Percentiles rank a stretch among this genome's conserved stretches.
phyloP scores from a whole-genome alignment of 2,329 filamentous ascomycete genomes.

The Pezicula carpinea region DNA sequence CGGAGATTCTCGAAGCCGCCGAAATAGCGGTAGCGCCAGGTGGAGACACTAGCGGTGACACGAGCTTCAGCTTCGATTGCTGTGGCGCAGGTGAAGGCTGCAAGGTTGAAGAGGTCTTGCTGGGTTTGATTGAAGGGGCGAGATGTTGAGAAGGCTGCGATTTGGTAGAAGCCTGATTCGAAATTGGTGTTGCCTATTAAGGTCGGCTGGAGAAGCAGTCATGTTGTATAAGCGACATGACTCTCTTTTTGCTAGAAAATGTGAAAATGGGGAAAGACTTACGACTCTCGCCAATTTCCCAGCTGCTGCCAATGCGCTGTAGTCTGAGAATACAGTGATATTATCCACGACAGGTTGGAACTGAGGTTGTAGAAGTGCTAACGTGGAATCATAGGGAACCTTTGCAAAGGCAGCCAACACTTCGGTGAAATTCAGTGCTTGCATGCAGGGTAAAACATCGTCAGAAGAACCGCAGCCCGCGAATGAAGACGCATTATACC shows the following conservation, averaged over 20 bases:
- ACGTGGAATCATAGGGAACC: slow-evolving; percentile 4
- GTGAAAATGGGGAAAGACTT: not conserved
- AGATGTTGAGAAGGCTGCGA: slow-evolving; percentile 6
- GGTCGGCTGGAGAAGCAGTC: slow-evolving; percentile 3
- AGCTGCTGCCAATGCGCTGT: slow-evolving; percentile 4
- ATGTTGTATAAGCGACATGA: no score
- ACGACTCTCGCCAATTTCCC: slow-evolving; percentile 14
- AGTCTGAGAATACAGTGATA: slow-evolving; percentile 10
- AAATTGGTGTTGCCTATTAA: slow-evolving; percentile 21
- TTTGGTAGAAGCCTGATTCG: slow-evolving; percentile 21
- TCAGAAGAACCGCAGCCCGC: slow-evolving; percentile 15
- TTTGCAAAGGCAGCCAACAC: slow-evolving; percentile 10
- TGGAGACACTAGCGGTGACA: slow-evolving; percentile 16
- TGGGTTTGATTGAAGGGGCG: slow-evolving; percentile 4
- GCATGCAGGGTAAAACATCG: slow-evolving; percentile 11
- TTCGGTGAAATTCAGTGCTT: slow-evolving; percentile 5
- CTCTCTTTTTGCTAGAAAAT: not conserved
- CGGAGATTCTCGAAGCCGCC: slow-evolving; percentile 26
- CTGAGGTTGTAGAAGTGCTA: slow-evolving; percentile 7
- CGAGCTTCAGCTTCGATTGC: slow-evolving; percentile 14
- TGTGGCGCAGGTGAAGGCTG: slow-evolving; percentile 26
- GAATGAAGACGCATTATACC: slow-evolving; percentile 10
- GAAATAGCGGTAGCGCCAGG: slow-evolving; percentile 29
- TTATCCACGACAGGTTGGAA: slow-evolving; percentile 13
- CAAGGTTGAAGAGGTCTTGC: slow-evolving; percentile 16